Evolutionary conservation across 208 protist genomes (phyloP).

Genomic region (Wallacemonas collosoma): DNA sequence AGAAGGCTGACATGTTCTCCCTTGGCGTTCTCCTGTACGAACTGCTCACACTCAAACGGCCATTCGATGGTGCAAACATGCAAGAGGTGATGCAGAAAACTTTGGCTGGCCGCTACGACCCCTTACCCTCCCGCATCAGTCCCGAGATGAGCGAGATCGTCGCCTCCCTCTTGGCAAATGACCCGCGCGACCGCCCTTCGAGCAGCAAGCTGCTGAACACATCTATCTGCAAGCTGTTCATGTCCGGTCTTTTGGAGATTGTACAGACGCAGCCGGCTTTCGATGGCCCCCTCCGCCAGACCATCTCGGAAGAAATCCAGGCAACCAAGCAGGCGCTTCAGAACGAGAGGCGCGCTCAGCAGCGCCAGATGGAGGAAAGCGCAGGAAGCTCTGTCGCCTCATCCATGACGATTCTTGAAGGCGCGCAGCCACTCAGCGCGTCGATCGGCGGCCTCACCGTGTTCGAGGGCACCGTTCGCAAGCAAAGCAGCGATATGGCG

Average conservation of each 20-base stretch:
- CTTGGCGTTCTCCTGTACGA: conserved; percentile 89
- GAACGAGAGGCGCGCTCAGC: conserved; percentile 43
- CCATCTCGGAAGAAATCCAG: conserved; percentile 61
- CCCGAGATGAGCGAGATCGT: conserved; percentile 70
- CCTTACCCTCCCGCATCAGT: conserved; percentile 49
- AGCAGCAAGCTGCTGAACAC: conserved; percentile 71
- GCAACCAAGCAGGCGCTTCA: conserved; percentile 59
- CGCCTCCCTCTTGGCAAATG: conserved; percentile 47
- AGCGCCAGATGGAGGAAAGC: conserved; percentile 62
- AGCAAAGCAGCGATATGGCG: conserved; percentile 78
- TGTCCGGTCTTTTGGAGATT: conserved; percentile 77
- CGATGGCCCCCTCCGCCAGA: conserved; percentile 55
- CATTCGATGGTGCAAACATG: conserved; percentile 78
- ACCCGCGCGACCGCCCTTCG: conserved; percentile 54
- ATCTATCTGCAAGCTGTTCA: conserved; percentile 75
- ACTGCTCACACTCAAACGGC: conserved; percentile 79
- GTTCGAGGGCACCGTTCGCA: conserved; percentile 62
- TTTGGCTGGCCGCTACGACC: conserved; percentile 50
- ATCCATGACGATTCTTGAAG: conserved; percentile 69
- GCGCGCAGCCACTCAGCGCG: conserved; percentile 55
- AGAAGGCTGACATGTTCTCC: conserved; percentile 94
- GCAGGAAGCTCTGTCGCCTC: conserved; percentile 38
- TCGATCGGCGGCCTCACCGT: conserved; percentile 57
- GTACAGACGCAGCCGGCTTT: conserved; percentile 71
- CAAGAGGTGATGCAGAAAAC: conserved; percentile 79